Evolutionary conservation across 805 yeast species (phyloP).

Genomic region (Naumovozyma dairenensis): DNA sequence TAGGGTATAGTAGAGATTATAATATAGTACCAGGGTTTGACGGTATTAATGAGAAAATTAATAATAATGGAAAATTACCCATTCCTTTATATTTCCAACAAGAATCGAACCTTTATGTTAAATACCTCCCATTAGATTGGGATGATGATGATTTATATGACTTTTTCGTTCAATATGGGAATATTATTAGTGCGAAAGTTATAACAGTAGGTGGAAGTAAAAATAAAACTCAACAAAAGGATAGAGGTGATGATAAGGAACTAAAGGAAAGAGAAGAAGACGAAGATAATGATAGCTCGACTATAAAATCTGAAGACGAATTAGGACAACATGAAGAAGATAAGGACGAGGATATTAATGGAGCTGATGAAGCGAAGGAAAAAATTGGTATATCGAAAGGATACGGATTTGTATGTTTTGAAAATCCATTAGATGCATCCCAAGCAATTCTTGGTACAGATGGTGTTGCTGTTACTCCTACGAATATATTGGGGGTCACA

Average conservation of each 20-base stretch:
- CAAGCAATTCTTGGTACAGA: slow-evolving; percentile 51
- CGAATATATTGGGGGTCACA: slow-evolving; percentile 53
- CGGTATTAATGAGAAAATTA: slow-evolving; percentile 2
- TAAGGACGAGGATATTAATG: slow-evolving; percentile 2
- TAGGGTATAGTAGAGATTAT: no score
- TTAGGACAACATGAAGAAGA: slow-evolving; percentile 2
- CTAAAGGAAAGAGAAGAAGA: neutral
- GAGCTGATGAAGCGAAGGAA: neutral
- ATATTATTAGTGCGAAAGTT: slow-evolving; percentile 44
- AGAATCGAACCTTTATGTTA: slow-evolving; percentile 66
- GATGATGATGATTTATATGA: slow-evolving; percentile 42
- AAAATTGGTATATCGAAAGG: slow-evolving; percentile 46
- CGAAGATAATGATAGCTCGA: slow-evolving; percentile 3
- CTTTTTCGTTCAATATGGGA: slow-evolving; percentile 40
- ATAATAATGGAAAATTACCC: slow-evolving; percentile 21
- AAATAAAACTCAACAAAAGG: slow-evolving; percentile 5
- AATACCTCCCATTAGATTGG: slow-evolving; percentile 47
- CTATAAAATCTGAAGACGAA: neutral
- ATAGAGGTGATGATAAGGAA: neutral
- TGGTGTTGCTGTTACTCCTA: slow-evolving; percentile 33
- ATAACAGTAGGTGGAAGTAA: slow-evolving; percentile 36
- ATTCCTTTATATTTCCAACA: slow-evolving; percentile 39
- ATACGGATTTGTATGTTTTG: slow-evolving; percentile 74
- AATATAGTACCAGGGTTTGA: neutral
- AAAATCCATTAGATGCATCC: slow-evolving; percentile 54